Evolutionary conservation across 345 rosid species (phyloP).

Genomic region (Ailanthus altissimus): DNA sequence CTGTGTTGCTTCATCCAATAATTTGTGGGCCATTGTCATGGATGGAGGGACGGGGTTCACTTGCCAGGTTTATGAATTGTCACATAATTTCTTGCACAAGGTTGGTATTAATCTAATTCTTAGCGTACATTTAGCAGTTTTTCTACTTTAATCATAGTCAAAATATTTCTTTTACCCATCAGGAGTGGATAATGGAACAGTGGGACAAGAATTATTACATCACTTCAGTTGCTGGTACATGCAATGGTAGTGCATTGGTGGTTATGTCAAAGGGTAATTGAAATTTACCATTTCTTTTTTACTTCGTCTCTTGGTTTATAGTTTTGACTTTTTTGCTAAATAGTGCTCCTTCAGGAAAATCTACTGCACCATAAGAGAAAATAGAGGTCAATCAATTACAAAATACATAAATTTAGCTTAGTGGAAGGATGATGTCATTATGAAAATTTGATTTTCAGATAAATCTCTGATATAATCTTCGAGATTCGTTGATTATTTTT

Average conservation of each 20-base stretch:
- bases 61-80: slow-evolving; percentile 54
- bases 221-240: slow-evolving; percentile 54
- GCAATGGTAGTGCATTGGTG: slow-evolving; percentile 53
- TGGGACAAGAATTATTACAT: slow-evolving; percentile 62
- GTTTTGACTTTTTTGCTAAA: not conserved
- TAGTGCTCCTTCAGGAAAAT: not conserved
- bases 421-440: not conserved
- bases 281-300: not conserved
- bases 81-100: slow-evolving; percentile 53
- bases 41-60: slow-evolving; percentile 57
- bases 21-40: slow-evolving; percentile 65
- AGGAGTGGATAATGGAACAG: slow-evolving; percentile 67
- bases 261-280: slow-evolving; percentile 59
- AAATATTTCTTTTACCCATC: not conserved
- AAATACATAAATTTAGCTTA: not conserved
- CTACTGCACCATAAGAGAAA: not conserved
- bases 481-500: not conserved
- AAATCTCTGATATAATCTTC: not conserved
- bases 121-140: not conserved
- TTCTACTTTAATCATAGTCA: not conserved
- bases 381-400: not conserved
- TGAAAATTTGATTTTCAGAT: not conserved
- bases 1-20: slow-evolving; percentile 49
- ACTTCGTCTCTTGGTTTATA: not conserved
- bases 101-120: slow-evolving; percentile 23